Conservation (phyloP, 2,329 filamentous ascomycete species). For the Ophiobolus disseminans region DNA sequence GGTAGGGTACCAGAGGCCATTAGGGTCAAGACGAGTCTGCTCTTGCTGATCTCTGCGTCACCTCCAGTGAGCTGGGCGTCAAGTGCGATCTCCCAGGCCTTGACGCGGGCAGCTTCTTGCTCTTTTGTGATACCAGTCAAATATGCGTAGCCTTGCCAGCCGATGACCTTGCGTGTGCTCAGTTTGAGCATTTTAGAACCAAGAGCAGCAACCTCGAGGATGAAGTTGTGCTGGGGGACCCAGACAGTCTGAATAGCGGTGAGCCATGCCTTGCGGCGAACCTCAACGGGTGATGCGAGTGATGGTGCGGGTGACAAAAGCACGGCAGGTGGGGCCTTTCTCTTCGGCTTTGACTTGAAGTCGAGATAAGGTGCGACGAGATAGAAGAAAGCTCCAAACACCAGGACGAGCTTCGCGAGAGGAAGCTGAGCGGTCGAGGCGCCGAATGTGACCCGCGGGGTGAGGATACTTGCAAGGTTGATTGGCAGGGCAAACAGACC, state of each 20-base stretch:
- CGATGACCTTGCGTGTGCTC: conserved; percentile 77
- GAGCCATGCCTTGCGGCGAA: conserved; percentile 88
- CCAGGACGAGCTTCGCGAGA: conserved; percentile 58
- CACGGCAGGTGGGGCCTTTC: conserved; percentile 51
- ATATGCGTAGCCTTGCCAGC: conserved; percentile 76
- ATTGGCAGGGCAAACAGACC: conserved; percentile 54
- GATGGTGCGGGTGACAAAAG: conserved; percentile 66
- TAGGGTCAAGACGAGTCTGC: conserved; percentile 82
- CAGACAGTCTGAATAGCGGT: conserved; percentile 92
- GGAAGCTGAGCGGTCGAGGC: conserved; percentile 46
- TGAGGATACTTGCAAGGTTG: conserved; percentile 37
- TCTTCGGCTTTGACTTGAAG: conserved; percentile 63
- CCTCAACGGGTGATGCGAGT: conserved; percentile 80
- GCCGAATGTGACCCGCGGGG: conserved; percentile 42
- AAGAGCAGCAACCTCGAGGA: conserved; percentile 83
- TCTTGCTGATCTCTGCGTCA: conserved; percentile 87
- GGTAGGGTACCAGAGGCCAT: conserved; percentile 88
- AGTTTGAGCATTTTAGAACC: conserved; percentile 82
- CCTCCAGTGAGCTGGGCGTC: conserved; percentile 92
- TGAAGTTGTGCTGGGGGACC: conserved; percentile 85
- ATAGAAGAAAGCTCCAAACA: conserved; percentile 64
- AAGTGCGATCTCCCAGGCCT: conserved; percentile 91
- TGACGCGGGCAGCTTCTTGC: conserved; percentile 83
- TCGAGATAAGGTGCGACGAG: conserved; percentile 64
- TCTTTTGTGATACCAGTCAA: conserved; percentile 83